Conservation (phyloP, 257 asterid genomes). For the Ocimum tenuiflorum region DNA sequence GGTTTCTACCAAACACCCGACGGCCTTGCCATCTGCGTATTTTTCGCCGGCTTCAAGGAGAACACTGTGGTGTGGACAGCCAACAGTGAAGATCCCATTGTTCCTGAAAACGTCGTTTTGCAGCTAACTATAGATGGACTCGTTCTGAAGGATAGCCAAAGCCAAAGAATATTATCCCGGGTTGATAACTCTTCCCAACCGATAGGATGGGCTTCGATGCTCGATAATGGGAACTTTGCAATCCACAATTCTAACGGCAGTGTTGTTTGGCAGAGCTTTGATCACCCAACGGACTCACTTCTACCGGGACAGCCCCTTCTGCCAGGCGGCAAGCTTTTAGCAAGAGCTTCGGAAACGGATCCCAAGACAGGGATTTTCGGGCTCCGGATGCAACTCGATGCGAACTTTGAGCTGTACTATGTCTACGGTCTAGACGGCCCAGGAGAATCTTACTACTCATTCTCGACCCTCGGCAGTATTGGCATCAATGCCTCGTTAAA, state of each 20-base stretch:
- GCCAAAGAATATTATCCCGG: background rate
- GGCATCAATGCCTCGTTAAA: conserved; percentile 25
- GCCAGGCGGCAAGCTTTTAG: background rate
- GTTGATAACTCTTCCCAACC: background rate
- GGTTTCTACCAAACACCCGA: background rate
- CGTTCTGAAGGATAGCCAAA: background rate
- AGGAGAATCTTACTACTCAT: conserved; percentile 24
- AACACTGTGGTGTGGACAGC: conserved; percentile 28
- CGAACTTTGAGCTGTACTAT: conserved; percentile 47
- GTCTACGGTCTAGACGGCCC: background rate
- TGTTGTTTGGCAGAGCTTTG: background rate
- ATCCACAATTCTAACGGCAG: background rate
- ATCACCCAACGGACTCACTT: background rate
- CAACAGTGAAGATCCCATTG: conserved; percentile 18
- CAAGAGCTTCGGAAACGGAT: background rate
- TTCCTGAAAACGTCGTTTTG: conserved; percentile 16
- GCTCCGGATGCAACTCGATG: conserved; percentile 40
- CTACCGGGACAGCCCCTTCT: background rate
- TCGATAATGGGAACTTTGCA: background rate
- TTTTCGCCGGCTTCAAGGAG: background rate
- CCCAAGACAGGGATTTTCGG: background rate
- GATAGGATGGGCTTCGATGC: background rate
- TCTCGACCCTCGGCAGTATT: background rate
- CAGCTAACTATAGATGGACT: conserved; percentile 28
- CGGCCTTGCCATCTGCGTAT: background rate